Conservation (phyloP, 768 basidiomycete genomes). For the Tulasnella sp. region DNA sequence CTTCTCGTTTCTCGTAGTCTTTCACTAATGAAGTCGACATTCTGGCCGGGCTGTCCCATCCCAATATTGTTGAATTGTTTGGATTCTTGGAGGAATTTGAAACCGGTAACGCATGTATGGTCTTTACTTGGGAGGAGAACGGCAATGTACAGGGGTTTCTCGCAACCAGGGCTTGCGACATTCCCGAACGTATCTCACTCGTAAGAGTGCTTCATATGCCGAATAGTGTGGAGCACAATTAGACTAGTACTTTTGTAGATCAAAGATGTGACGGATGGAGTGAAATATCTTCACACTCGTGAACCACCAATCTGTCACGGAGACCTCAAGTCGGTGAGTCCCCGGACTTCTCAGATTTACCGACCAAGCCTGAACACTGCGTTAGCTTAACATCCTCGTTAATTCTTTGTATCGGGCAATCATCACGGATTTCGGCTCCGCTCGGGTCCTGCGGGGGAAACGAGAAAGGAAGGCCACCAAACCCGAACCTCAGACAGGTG, state of each 20-base stretch:
- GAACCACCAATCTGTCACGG: slow-evolving; percentile 12
- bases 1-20: background rate
- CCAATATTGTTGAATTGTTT: background rate
- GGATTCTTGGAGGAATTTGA: background rate
- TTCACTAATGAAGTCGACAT: background rate
- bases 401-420: background rate
- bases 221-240: background rate
- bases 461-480: background rate
- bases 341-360: background rate
- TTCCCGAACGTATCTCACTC: background rate
- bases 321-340: slow-evolving; percentile 14
- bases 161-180: background rate
- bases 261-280: background rate
- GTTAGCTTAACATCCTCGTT: background rate
- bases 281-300: slow-evolving; percentile 4
- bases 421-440: background rate
- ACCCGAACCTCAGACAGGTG: background rate
- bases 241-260: background rate
- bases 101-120: background rate
- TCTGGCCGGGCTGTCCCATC: background rate
- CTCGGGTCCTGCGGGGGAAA: background rate
- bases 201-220: background rate
- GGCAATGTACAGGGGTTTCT: background rate
- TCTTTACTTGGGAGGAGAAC: background rate
- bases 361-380: background rate